Conservation (phyloP, 225 moss, liverwort and hornwort genomes). For the Bryum argenteum region DNA sequence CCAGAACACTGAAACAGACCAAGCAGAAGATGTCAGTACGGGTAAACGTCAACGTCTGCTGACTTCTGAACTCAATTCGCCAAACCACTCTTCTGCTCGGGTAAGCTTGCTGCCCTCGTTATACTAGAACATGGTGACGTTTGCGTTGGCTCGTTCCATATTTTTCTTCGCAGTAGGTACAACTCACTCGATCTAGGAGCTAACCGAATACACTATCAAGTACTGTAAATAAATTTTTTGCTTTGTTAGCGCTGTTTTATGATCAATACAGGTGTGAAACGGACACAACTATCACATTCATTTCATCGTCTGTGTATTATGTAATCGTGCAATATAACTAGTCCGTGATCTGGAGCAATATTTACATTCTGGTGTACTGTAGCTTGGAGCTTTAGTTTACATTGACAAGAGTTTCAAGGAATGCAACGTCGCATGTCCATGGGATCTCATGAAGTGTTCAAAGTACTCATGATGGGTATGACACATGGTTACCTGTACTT, state of each 20-base stretch:
- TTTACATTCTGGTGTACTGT: background rate
- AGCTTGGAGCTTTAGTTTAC: background rate
- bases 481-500: background rate
- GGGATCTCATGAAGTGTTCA: background rate
- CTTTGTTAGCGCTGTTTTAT: background rate
- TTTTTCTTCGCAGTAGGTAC: background rate
- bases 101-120: slow-evolving; percentile 19
- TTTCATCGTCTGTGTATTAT: background rate
- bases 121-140: background rate
- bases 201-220: background rate
- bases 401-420: background rate
- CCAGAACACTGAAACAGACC: slow-evolving; percentile 36
- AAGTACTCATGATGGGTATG: background rate
- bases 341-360: no score
- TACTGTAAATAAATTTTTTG: background rate
- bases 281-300: background rate
- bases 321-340: no score
- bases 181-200: background rate
- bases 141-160: background rate
- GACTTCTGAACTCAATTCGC: slow-evolving; percentile 43
- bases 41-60: slow-evolving; percentile 45
- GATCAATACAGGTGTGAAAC: slow-evolving; percentile 3
- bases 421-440: background rate
- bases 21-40: slow-evolving; percentile 25
- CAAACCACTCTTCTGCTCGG: slow-evolving; percentile 7